Evolutionary conservation across 495 filamentous ascomycete species (phyloP).

Genomic region (Aspergillus bertholletiae): DNA sequence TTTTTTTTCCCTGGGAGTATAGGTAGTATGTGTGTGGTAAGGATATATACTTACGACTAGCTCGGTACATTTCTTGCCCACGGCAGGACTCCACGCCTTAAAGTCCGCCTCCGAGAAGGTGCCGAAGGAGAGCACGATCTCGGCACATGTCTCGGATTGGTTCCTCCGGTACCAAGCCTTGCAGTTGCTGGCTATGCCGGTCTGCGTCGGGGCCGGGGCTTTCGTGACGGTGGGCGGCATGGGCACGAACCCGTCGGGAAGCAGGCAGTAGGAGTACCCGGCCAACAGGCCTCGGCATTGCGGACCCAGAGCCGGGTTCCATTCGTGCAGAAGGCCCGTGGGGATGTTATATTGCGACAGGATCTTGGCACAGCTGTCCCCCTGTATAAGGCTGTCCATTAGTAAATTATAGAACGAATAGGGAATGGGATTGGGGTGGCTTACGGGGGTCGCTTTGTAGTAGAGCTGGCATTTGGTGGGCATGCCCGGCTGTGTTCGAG

Average conservation of each 20-base stretch:
- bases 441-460: constrained; percentile 11
- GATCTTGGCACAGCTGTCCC: constrained; percentile 8
- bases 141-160: constrained; percentile 10
- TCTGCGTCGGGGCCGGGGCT: constrained; percentile 14
- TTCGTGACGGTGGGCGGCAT: constrained; percentile 5
- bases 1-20: too few species aligned
- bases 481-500: constrained; percentile 21
- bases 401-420: neutral
- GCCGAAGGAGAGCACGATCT: constrained; percentile 12
- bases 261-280: constrained; percentile 13
- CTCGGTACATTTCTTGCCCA: constrained; percentile 9
- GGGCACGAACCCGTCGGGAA: neutral
- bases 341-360: neutral
- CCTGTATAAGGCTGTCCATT: neutral
- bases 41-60: constrained; percentile 7
- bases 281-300: constrained; percentile 15
- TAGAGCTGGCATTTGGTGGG: constrained; percentile 14
- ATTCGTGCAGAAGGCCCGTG: constrained; percentile 6
- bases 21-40: too few species aligned
- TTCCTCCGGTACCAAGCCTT: constrained; percentile 12
- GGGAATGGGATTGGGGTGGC: too few species aligned
- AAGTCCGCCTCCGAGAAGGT: constrained; percentile 20
- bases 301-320: constrained; percentile 17
- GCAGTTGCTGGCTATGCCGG: constrained; percentile 15
- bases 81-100: constrained; percentile 19